A percentile compares a stretch with the other conserved stretches of the same genome.
These are phyloP conservation scores for Fusarium sp. DNA, from an alignment of 2,329 filamentous ascomycete species.

Conservation along the genomic window DNA sequence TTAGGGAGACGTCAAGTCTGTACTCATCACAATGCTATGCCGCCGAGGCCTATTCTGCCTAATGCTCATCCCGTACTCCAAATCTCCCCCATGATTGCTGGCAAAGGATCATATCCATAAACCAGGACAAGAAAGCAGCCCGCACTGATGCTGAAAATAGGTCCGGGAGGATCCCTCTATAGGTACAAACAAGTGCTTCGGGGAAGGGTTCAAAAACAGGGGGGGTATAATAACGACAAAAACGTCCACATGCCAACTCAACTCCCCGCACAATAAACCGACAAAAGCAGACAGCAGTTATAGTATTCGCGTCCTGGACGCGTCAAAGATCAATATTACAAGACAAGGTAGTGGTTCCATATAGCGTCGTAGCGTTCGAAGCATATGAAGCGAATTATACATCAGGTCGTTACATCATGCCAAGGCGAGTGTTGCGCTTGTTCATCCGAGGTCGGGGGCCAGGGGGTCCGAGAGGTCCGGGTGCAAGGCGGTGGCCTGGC, in stretches of 20 bases:
- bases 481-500: slow-evolving; percentile 39
- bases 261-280: slow-evolving; percentile 27
- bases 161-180: slow-evolving; percentile 2
- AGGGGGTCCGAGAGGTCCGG: slow-evolving; percentile 49
- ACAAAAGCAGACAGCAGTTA: slow-evolving; percentile 13
- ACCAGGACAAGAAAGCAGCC: neutral
- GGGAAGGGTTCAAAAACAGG: slow-evolving; percentile 21
- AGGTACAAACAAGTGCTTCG: slow-evolving; percentile 7
- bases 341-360: slow-evolving; percentile 27
- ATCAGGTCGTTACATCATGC: slow-evolving; percentile 62
- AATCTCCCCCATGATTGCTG: neutral
- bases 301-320: slow-evolving; percentile 15
- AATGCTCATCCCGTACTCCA: slow-evolving; percentile 11
- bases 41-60: slow-evolving; percentile 1
- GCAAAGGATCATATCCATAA: neutral
- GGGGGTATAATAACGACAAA: slow-evolving; percentile 43
- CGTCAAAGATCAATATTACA: slow-evolving; percentile 33
- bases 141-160: slow-evolving; percentile 6
- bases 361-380: slow-evolving; percentile 26
- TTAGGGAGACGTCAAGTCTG: slow-evolving; percentile 11
- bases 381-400: slow-evolving; percentile 11
- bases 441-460: slow-evolving; percentile 64
- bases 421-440: slow-evolving; percentile 71
- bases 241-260: slow-evolving; percentile 22
- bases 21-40: slow-evolving; percentile 8